Conservation (phyloP, 139 green algal genomes). For the Trebouxia sp. region DNA sequence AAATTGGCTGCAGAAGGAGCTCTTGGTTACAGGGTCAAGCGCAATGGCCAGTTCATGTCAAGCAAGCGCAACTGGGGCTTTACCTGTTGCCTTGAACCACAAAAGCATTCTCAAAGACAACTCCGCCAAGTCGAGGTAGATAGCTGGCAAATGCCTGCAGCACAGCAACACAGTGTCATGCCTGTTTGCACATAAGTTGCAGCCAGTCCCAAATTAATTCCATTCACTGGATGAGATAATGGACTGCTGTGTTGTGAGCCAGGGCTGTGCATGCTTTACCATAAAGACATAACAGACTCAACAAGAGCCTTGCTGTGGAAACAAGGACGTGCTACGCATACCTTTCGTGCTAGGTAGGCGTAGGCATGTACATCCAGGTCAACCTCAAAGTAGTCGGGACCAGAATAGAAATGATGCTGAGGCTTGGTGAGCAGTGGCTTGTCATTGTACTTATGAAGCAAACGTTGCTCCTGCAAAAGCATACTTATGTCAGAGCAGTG, state of each 20-base stretch:
- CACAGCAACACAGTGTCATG: neutral
- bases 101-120: conserved; percentile 83
- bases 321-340: neutral
- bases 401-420: conserved; percentile 72
- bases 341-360: conserved; percentile 77
- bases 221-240: neutral
- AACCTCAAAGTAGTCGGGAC: conserved; percentile 74
- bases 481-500: too few species aligned
- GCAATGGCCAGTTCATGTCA: neutral
- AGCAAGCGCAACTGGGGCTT: neutral
- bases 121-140: conserved; percentile 41
- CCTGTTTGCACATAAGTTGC: neutral
- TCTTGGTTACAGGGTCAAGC: neutral
- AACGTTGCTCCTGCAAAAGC: conserved; percentile 4
- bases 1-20: neutral
- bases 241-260: neutral
- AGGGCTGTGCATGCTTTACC: neutral
- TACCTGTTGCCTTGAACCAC: conserved; percentile 65
- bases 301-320: neutral
- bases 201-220: neutral
- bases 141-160: conserved; percentile 53
- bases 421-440: conserved; percentile 86
- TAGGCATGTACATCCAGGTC: conserved; percentile 88
- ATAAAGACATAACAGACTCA: neutral
- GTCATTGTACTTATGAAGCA: conserved; percentile 80